Percentiles rank a stretch among this genome's conserved stretches.
These are phyloP conservation scores for Ophiostoma sp. DNA, from an alignment of 2,329 filamentous ascomycete genomes.

Conservation along the genomic window DNA sequence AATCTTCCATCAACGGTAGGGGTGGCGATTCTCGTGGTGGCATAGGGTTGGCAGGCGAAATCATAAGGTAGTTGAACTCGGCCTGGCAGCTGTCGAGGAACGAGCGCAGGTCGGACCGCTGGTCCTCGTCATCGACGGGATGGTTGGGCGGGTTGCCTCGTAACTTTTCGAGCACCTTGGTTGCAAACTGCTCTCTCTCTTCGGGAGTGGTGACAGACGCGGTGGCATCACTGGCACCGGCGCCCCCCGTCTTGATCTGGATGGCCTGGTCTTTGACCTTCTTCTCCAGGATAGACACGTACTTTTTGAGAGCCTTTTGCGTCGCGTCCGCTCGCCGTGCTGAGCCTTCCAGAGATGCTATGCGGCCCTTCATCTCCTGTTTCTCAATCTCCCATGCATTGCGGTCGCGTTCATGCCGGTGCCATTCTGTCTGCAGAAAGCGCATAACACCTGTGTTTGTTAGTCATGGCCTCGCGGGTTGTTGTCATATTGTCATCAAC, in stretches of 20 bases:
- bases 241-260: slow-evolving; percentile 52
- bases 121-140: slow-evolving; percentile 46
- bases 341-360: slow-evolving; percentile 89
- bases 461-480: neutral
- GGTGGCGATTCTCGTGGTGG: slow-evolving; percentile 57
- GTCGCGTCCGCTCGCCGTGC: slow-evolving; percentile 78
- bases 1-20: slow-evolving; percentile 53
- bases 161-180: slow-evolving; percentile 38
- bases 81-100: slow-evolving; percentile 61
- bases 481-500: neutral
- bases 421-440: slow-evolving; percentile 98
- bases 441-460: slow-evolving; percentile 80
- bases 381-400: slow-evolving; percentile 99
- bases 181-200: slow-evolving; percentile 46
- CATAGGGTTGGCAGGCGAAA: slow-evolving; percentile 59
- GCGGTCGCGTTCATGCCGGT: slow-evolving; percentile 92
- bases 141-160: slow-evolving; percentile 42
- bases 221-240: slow-evolving; percentile 33
- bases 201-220: slow-evolving; percentile 37
- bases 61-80: slow-evolving; percentile 64
- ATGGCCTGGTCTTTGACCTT: slow-evolving; percentile 78
- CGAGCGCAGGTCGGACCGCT: slow-evolving; percentile 51
- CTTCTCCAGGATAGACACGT: slow-evolving; percentile 81
- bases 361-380: slow-evolving; percentile 97
- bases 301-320: slow-evolving; percentile 84